phyloP scores from a whole-genome alignment of 1,284 basidiomycete species.

The Phellinidium pouzarii region DNA sequence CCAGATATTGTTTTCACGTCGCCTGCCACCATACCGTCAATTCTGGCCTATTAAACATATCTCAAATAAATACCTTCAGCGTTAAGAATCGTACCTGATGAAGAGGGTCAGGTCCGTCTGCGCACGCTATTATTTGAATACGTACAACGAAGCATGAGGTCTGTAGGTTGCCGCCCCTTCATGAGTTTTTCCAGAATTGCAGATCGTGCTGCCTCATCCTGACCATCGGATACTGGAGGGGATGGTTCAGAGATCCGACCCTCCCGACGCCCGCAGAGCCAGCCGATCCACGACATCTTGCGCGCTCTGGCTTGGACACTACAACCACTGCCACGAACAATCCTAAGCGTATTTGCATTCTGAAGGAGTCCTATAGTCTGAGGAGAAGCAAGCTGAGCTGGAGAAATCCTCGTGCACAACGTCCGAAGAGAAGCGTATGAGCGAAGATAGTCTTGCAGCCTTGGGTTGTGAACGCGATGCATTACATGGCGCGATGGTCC shows the following conservation, averaged over 20 bases:
- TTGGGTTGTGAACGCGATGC: constrained; percentile 8
- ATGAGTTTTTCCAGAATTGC: constrained; percentile 75
- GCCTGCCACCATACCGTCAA: constrained; percentile 37
- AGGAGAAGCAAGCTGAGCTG: constrained; percentile 25
- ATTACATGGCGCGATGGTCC: constrained; percentile 16
- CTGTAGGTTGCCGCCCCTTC: constrained; percentile 73
- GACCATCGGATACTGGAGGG: constrained; percentile 33
- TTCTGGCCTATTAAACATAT: constrained; percentile 8
- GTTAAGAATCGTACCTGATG: constrained; percentile 79
- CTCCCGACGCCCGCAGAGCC: constrained; percentile 21
- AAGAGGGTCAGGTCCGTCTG: constrained; percentile 17
- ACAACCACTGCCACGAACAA: background rate
- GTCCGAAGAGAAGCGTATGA: constrained; percentile 17
- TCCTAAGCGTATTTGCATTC: constrained; percentile 14
- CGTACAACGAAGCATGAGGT: constrained; percentile 79
- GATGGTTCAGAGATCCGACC: constrained; percentile 23
- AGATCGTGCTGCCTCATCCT: constrained; percentile 63
- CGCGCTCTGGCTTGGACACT: constrained; percentile 10
- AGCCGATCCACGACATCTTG: constrained; percentile 26
- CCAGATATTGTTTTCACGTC: constrained; percentile 88
- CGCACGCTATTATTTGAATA: constrained; percentile 22
- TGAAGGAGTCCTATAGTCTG: too few species aligned
- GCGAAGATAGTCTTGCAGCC: background rate
- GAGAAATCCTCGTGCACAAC: constrained; percentile 8
- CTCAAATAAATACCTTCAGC: constrained; percentile 48